phyloP scores from a whole-genome alignment of 2,329 filamentous ascomycete species.

The Clonostachys solani region DNA sequence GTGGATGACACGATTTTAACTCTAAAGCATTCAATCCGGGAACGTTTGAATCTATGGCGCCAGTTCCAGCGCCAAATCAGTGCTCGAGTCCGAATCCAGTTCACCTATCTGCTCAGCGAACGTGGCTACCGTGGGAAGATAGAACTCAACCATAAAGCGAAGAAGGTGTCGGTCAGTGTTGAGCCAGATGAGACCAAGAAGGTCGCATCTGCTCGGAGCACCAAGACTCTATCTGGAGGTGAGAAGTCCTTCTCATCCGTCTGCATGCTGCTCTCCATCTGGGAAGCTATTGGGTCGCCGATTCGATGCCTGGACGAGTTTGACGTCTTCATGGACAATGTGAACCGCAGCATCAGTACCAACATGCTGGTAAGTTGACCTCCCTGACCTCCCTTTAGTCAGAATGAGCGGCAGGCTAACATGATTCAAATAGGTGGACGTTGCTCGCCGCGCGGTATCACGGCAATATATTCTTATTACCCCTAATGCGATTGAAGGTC shows the following conservation, averaged over 20 bases:
- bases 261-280: constrained; percentile 85
- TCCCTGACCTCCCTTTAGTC: not conserved
- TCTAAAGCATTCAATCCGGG: constrained; percentile 56
- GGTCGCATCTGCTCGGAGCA: constrained; percentile 69
- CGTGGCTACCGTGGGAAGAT: constrained; percentile 83
- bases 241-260: constrained; percentile 98
- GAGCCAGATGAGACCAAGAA: constrained; percentile 67
- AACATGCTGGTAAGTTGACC: constrained; percentile 73
- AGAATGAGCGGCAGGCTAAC: not conserved
- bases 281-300: constrained; percentile 97
- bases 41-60: constrained; percentile 73
- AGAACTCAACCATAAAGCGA: constrained; percentile 70
- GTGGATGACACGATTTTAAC: constrained; percentile 32
- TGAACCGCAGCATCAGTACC: constrained; percentile 90
- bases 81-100: constrained; percentile 78
- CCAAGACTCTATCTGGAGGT: constrained; percentile 89
- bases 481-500: constrained; percentile 73
- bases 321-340: constrained; percentile 98
- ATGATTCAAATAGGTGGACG: constrained; percentile 58
- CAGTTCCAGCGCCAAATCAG: constrained; percentile 83
- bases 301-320: constrained; percentile 96
- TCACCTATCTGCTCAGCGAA: constrained; percentile 84
- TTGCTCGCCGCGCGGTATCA: constrained; percentile 81
- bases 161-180: constrained; percentile 73
- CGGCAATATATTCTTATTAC: constrained; percentile 96